Evolutionary conservation across 208 protist species (phyloP).

Genomic region (Leishmania braziliensis): DNA sequence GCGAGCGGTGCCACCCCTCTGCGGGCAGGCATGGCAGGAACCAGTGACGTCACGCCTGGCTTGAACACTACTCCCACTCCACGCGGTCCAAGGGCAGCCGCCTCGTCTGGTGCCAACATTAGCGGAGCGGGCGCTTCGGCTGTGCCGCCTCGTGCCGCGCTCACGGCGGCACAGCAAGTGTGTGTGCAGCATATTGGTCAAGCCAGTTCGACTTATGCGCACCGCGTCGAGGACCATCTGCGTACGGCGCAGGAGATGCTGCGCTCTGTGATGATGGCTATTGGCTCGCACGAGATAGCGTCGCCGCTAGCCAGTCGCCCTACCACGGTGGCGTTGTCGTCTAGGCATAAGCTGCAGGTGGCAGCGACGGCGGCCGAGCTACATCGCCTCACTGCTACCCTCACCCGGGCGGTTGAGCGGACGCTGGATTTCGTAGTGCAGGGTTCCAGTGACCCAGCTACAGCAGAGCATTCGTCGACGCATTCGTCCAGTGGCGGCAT

Average conservation of each 20-base stretch:
- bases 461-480: background rate
- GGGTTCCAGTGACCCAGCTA: background rate
- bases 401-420: slow-evolving; percentile 43
- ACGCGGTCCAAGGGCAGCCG: background rate
- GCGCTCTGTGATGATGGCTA: slow-evolving; percentile 29
- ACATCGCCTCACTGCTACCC: slow-evolving; percentile 49
- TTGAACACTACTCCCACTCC: slow-evolving; percentile 28
- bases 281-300: slow-evolving; percentile 25
- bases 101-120: background rate
- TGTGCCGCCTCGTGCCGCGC: background rate
- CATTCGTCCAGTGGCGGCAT: background rate
- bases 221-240: slow-evolving; percentile 54
- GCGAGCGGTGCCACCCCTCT: slow-evolving; percentile 23
- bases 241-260: slow-evolving; percentile 43
- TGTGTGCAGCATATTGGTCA: slow-evolving; percentile 44
- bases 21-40: background rate
- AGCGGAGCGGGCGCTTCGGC: background rate
- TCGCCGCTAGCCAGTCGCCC: slow-evolving; percentile 3
- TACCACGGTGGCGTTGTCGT: slow-evolving; percentile 19
- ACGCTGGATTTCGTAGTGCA: slow-evolving; percentile 32
- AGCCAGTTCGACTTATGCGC: slow-evolving; percentile 41
- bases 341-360: slow-evolving; percentile 40
- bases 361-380: slow-evolving; percentile 47
- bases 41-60: slow-evolving; percentile 6
- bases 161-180: slow-evolving; percentile 24